Evolutionary conservation across 1,284 basidiomycete species (phyloP), one percentile per base, ranked within the genome.

Genomic region (Irpex sp.): DNA sequence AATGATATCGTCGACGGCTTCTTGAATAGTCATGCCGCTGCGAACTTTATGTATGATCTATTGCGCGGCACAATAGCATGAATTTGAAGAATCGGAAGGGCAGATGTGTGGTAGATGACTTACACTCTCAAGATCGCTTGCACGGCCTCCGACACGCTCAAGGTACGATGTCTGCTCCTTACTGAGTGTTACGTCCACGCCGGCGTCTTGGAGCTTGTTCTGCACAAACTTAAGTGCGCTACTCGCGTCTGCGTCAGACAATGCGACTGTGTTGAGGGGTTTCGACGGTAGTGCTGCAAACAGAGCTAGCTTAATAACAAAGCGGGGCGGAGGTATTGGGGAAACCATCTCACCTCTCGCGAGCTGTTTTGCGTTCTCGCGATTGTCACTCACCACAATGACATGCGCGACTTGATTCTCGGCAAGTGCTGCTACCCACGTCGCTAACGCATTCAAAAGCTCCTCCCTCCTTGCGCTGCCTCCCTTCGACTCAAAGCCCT

Each of bases 371-470:
- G 87, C 83, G 60, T 95, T 92, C 67, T 95, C 94, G 26, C 92
- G 86, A 68, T 95, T 95, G 72, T 98, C 94, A 68, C 92, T 93
- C 39, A 96, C 81, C 53, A 98, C 88, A 56, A 99, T 81, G 49
- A 98, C 95, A 74, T 99, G 97, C 0, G 97, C 97, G 61, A 94
- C 81, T 77, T 89, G 83, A 70, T 89, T 93, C 71, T 95, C 92
- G 0, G 88, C 85, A 47, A 97, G 78, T 11, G 81, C 83, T 0
- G 94, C 93, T 3, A 87, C 90, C 97, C 97, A 99, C 63, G 91
- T 87, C 1, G 92, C 85, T 19, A 99, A 76, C 1, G 90, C 91
- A 51, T 82, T 81, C 73, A 93, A 84, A 19, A 98, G 70, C 51
- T 94, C 89, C 50, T 92, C 88, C 68, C 83, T 82, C 63, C 84